Conservation (phyloP, 139 green algal genomes). For the Tetratostichococcus sp. region DNA sequence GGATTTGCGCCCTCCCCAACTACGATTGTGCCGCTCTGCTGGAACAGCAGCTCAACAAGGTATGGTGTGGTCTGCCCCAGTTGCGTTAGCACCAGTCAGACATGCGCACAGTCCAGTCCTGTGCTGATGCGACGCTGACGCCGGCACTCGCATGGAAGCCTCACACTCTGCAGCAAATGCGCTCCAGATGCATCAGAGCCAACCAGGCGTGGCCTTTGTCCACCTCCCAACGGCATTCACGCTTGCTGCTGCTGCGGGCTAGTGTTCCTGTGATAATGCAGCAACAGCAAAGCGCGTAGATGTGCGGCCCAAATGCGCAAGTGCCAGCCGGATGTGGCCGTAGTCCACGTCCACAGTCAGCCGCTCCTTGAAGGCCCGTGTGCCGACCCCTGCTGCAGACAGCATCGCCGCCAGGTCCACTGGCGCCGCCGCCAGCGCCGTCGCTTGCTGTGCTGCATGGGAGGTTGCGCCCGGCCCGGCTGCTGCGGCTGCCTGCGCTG, state of each 20-base stretch:
- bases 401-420: constrained; percentile 10
- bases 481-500: too few species aligned
- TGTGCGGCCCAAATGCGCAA: constrained; percentile 28
- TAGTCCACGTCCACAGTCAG: constrained; percentile 10
- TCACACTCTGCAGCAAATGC: too few species aligned
- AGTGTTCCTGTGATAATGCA: neutral
- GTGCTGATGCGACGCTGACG: too few species aligned
- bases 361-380: constrained; percentile 22
- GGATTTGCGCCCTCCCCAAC: too few species aligned
- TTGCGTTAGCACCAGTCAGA: constrained; percentile 26
- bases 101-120: too few species aligned
- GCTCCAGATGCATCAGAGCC: too few species aligned
- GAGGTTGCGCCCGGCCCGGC: neutral
- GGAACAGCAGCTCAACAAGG: too few species aligned
- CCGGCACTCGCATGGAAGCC: too few species aligned
- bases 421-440: neutral
- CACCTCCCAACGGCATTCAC: too few species aligned
- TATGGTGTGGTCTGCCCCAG: constrained; percentile 15
- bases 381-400: constrained; percentile 1
- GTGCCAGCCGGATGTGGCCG: constrained; percentile 21
- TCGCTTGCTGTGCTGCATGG: neutral
- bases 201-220: too few species aligned
- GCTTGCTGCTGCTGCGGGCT: neutral
- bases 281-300: neutral
- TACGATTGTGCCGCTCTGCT: too few species aligned